A percentile compares a stretch with the other conserved stretches of the same genome.
phyloP scores from a whole-genome alignment of 139 green algal genomes.

The Tetraselmis striata region DNA sequence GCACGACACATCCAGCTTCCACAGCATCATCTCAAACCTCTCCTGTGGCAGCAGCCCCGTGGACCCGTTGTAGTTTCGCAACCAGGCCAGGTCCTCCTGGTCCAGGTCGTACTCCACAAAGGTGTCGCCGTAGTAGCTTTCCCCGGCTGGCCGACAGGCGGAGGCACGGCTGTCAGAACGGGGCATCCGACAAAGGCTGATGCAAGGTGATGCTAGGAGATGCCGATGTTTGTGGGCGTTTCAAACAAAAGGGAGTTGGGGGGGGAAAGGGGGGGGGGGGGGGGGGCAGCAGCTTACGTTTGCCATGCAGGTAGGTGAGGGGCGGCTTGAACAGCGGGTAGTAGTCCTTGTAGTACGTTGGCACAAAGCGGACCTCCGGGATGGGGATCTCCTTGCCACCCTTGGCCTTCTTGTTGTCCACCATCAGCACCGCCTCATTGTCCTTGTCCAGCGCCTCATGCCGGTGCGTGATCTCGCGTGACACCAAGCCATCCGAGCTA shows the following conservation, averaged over 20 bases:
- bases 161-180: background rate
- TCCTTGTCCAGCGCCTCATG: constrained; percentile 46
- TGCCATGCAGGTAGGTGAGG: constrained; percentile 62
- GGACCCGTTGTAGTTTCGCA: constrained; percentile 71
- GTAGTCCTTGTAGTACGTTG: constrained; percentile 70
- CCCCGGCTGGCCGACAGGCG: constrained; percentile 31
- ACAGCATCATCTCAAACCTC: constrained; percentile 72
- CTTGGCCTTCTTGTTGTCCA: constrained; percentile 21
- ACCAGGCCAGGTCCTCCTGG: constrained; percentile 85
- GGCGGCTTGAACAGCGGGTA: constrained; percentile 57
- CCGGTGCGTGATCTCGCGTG: constrained; percentile 40
- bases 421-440: constrained; percentile 52
- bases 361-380: constrained; percentile 49
- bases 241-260: too few species aligned
- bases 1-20: constrained; percentile 75
- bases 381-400: constrained; percentile 52
- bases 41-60: constrained; percentile 26
- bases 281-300: constrained; percentile 54
- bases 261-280: too few species aligned
- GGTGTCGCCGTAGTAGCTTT: constrained; percentile 37
- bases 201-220: too few species aligned
- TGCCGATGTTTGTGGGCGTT: too few species aligned
- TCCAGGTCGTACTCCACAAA: constrained; percentile 95
- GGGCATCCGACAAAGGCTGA: too few species aligned
- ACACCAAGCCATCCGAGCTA: constrained; percentile 37